Percentiles rank a stretch among this genome's conserved stretches.
phyloP scores from a whole-genome alignment of 179 eudicot genomes.

The Beta macrorhiza region DNA sequence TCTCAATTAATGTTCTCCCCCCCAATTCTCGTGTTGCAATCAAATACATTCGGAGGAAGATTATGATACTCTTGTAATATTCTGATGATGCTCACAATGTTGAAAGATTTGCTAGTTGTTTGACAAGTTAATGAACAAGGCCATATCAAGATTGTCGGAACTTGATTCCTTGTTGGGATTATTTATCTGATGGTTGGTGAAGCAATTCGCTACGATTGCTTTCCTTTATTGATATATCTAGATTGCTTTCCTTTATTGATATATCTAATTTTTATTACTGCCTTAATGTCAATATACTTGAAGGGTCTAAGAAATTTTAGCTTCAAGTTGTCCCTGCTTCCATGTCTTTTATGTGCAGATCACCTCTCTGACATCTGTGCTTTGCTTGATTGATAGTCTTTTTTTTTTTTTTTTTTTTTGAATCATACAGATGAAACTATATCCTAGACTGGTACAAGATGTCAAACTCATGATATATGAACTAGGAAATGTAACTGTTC shows the following conservation, averaged over 20 bases:
- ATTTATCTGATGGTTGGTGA: neutral
- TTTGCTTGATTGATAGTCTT: constrained; percentile 23
- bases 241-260: neutral
- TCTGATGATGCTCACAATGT: neutral
- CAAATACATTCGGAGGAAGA: no score
- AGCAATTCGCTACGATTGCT: neutral
- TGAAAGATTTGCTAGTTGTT: neutral
- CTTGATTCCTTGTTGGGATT: neutral
- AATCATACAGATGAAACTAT: constrained; percentile 72
- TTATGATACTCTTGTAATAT: neutral
- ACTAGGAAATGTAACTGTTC: constrained; percentile 93
- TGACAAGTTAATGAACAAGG: neutral
- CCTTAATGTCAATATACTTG: constrained; percentile 2
- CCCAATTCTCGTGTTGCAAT: no score
- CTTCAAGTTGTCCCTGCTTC: constrained; percentile 6
- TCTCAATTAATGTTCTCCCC: no score
- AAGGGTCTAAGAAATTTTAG: constrained; percentile 5
- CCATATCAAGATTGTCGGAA: neutral
- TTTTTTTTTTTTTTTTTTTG: neutral
- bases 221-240: neutral
- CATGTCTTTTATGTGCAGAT: constrained; percentile 11
- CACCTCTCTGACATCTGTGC: neutral
- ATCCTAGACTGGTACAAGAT: constrained; percentile 88
- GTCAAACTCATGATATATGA: constrained; percentile 93
- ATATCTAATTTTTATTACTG: neutral